These are phyloP conservation scores for Brasenia schreberi DNA, from an alignment of 164 flowering plant genomes.

Conservation along the genomic window DNA sequence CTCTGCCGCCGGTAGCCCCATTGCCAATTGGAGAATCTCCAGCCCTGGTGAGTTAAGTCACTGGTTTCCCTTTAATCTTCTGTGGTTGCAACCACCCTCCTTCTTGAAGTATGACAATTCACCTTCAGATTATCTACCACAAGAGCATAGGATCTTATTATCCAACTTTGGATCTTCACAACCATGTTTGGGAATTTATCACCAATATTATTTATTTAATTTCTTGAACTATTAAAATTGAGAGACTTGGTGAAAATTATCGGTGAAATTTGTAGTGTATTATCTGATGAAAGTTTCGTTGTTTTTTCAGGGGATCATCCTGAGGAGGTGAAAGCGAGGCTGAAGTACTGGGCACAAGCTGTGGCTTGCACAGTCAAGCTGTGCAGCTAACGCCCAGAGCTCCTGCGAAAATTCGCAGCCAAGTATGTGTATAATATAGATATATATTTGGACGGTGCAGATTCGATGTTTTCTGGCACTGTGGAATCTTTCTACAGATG, in stretches of 20 bases:
- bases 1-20: conserved; percentile 20
- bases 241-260: too few relatives aligned
- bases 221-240: too few relatives aligned
- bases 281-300: background rate
- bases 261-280: too few relatives aligned
- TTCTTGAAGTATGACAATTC: too few relatives aligned
- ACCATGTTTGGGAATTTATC: too few relatives aligned
- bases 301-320: conserved; percentile 62
- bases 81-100: too few relatives aligned
- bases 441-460: background rate
- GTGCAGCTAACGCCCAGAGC: conserved; percentile 31
- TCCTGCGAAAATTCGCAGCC: background rate
- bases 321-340: conserved; percentile 79
- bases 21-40: conserved; percentile 85
- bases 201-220: too few relatives aligned
- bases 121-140: too few relatives aligned
- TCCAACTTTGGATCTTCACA: too few relatives aligned
- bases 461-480: background rate
- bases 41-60: conserved; percentile 52
- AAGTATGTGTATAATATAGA: background rate
- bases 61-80: background rate
- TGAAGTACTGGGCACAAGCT: conserved; percentile 81
- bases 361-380: conserved; percentile 73
- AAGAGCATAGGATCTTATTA: too few relatives aligned
- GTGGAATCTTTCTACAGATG: background rate